These are phyloP conservation scores for Hericium coralloides DNA, from an alignment of 768 basidiomycete genomes.

Conservation along the genomic window DNA sequence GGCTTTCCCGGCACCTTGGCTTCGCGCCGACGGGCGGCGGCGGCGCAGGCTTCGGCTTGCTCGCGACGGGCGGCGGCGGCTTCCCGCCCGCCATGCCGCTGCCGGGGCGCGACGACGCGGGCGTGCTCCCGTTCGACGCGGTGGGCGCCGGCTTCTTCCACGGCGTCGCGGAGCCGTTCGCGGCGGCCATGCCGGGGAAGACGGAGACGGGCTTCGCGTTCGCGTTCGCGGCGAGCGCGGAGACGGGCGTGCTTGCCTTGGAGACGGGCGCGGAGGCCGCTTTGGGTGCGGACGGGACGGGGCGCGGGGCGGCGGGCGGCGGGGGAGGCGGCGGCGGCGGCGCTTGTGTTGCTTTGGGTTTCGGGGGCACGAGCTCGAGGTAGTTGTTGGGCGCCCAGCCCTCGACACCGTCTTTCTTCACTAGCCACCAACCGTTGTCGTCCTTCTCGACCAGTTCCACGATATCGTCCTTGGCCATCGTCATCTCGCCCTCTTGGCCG, in stretches of 20 bases:
- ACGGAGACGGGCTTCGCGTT: conserved; percentile 75
- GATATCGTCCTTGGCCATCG: conserved; percentile 80
- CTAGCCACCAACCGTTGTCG: conserved; percentile 97
- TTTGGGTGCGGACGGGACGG: conserved; percentile 9
- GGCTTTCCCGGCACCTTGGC: conserved; percentile 53
- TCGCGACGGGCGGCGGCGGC: conserved; percentile 47
- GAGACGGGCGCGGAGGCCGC: conserved; percentile 15
- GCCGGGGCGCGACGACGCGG: conserved; percentile 40
- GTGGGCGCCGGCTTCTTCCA: conserved; percentile 54
- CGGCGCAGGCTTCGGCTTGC: conserved; percentile 42
- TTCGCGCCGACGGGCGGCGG: conserved; percentile 52
- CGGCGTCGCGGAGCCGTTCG: conserved; percentile 61
- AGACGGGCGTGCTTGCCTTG: conserved; percentile 21
- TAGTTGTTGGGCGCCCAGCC: conserved; percentile 97
- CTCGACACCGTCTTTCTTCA: conserved; percentile 72
- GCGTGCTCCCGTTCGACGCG: conserved; percentile 22
- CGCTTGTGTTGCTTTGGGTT: conserved; percentile 64
- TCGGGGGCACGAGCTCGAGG: conserved; percentile 69
- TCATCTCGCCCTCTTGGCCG: conserved; percentile 89
- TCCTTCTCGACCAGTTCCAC: conserved; percentile 90
- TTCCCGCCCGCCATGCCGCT: conserved; percentile 42
- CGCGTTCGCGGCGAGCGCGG: conserved; percentile 44
- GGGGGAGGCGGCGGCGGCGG: conserved; percentile 29
- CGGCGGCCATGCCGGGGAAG: conserved; percentile 64
- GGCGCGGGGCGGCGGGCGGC: conserved; percentile 31